Evolutionary conservation across 164 flowering plant genomes (phyloP), one percentile per base, ranked within the genome.

Genomic region (Berberis thunbergii): DNA sequence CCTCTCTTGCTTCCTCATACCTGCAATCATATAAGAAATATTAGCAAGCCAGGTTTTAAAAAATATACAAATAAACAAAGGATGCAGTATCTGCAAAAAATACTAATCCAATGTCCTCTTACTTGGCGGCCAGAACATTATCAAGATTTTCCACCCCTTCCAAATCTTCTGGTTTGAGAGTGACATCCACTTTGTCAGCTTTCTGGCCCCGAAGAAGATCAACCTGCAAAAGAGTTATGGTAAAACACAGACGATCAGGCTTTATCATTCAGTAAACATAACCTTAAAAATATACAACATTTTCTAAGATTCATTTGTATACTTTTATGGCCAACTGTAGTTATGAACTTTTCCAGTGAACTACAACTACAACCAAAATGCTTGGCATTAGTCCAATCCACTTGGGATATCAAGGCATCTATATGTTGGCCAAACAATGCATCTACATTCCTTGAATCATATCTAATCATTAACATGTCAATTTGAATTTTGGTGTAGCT

Each of bases 1-100:
- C 97, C 74, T 91, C 97, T 69, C 97, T 84, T 57, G 99, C 99
- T 77, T 89, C 99, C 77, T 87, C 96, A 41, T 95, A 95, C 74
- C 99, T 94, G 76, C 39, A 6, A 63, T 55, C 8, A 4, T 9
- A 56, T 6, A 61, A 49, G 45, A 11, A 62, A 45, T 26, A 26
- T 61, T 43, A 61, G 68, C 7, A 54, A 42, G 13, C 2, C 48
- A 59, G 5, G 2, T 2, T 6, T 46, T 1, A 7, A 26, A 26
- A 26, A 26, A 26, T 26, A 26, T 26, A 26, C 26, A 26, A 26
- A 26, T 26, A 26, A 26, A 26, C 26, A 26, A 26, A 26, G 26
- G 26, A 26, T 26, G 26, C 26, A 26, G 26, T 26, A 26, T 26
- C 26, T 26, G 39, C 49, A 61, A 57, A 44, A 4, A 11, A 44